These are phyloP conservation scores for Penicillium arizonense DNA, from an alignment of 495 filamentous ascomycete genomes.

Conservation along the genomic window DNA sequence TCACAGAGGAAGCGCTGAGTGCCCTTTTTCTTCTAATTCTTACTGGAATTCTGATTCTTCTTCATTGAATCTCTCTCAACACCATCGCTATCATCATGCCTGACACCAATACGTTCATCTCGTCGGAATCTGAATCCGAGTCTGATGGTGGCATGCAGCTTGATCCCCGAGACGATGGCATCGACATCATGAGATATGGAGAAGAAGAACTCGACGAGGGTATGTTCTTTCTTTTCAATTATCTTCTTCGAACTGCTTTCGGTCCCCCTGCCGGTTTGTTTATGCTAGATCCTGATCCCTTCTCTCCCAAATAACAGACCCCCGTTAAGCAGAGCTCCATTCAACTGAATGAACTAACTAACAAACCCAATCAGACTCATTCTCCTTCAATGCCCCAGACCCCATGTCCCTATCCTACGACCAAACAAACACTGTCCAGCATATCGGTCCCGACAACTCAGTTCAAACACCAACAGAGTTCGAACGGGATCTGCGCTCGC, in stretches of 20 bases:
- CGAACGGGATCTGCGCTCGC: not conserved
- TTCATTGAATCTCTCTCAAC: not conserved
- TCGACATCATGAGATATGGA: not conserved
- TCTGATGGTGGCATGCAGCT: conserved; percentile 13
- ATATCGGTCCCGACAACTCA: not conserved
- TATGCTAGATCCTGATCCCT: too few species aligned
- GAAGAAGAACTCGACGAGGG: too few species aligned
- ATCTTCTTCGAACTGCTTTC: too few species aligned
- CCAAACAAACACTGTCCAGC: not conserved
- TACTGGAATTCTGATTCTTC: not conserved
- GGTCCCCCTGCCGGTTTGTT: too few species aligned
- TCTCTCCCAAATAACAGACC: too few species aligned
- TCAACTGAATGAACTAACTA: not conserved
- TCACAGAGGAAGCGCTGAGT: too few species aligned
- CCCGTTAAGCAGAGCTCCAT: not conserved
- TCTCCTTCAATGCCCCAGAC: not conserved
- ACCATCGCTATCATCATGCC: not conserved
- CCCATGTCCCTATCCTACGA: conserved; percentile 1
- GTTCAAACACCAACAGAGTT: conserved; percentile 7
- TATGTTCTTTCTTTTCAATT: too few species aligned
- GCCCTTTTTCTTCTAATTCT: not conserved
- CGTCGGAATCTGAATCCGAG: conserved; percentile 1
- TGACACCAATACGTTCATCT: not conserved
- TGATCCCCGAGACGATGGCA: not conserved
- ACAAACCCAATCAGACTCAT: conserved; percentile 1